These are phyloP conservation scores for Lactarius pseudohatsudake DNA, from an alignment of 768 basidiomycete genomes.

Conservation along the genomic window DNA sequence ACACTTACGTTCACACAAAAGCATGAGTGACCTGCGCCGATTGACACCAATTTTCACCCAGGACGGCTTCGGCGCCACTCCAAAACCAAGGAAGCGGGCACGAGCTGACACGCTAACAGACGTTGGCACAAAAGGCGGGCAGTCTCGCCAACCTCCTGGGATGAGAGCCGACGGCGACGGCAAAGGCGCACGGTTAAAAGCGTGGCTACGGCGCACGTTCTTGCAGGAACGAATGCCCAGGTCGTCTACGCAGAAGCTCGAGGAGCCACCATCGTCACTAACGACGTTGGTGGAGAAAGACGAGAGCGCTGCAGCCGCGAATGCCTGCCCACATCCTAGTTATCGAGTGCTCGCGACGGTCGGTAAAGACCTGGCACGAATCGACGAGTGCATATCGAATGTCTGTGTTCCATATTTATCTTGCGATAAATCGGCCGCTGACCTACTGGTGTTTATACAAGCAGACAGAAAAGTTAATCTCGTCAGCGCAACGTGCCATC, in stretches of 20 bases:
- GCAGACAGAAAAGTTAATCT: slow-evolving; percentile 20
- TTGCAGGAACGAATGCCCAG: slow-evolving; percentile 28
- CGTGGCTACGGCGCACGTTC: slow-evolving; percentile 66
- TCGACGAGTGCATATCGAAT: slow-evolving; percentile 52
- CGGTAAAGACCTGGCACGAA: slow-evolving; percentile 54
- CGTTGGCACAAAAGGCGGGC: slow-evolving; percentile 18
- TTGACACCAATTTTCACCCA: not conserved
- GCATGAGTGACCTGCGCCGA: slow-evolving; percentile 26
- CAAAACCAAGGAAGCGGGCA: slow-evolving; percentile 14
- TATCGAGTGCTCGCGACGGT: slow-evolving; percentile 53
- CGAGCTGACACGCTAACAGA: slow-evolving; percentile 24
- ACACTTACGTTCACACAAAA: slow-evolving; percentile 24
- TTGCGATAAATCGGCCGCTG: slow-evolving; percentile 10
- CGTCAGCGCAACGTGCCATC: slow-evolving; percentile 22
- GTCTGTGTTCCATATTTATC: slow-evolving; percentile 39
- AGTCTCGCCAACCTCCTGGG: slow-evolving; percentile 8
- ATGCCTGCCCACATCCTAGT: slow-evolving; percentile 28
- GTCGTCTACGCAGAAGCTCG: slow-evolving; percentile 9
- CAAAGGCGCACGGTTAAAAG: slow-evolving; percentile 52
- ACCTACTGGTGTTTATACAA: not conserved
- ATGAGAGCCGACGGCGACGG: slow-evolving; percentile 32
- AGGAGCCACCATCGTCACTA: slow-evolving; percentile 17
- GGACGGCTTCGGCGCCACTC: slow-evolving; percentile 5
- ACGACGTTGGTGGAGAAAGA: slow-evolving; percentile 17
- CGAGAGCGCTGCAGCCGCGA: slow-evolving; percentile 1